A percentile compares a stretch with the other conserved stretches of the same genome.
phyloP scores from a whole-genome alignment of 202 grass and related monocot genomes.

The Schoenoplectus tabernaemontani region DNA sequence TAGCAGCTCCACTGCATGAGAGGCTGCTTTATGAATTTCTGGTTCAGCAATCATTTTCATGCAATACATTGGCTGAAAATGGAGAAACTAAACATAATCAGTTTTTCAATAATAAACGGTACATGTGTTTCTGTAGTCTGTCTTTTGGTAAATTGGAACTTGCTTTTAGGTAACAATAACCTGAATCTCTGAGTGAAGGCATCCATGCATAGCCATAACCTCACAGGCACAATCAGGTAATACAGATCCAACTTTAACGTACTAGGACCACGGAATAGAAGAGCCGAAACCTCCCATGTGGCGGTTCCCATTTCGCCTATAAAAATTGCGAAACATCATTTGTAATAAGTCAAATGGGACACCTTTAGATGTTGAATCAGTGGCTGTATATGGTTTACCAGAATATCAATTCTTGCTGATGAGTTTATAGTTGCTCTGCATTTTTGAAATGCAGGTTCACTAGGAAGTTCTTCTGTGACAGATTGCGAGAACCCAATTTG shows the following conservation, averaged over 20 bases:
- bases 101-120: not conserved
- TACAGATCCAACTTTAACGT: slow-evolving; percentile 35
- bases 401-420: slow-evolving; percentile 38
- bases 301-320: slow-evolving; percentile 50
- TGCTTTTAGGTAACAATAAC: not conserved
- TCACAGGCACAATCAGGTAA: slow-evolving; percentile 50
- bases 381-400: slow-evolving; percentile 24
- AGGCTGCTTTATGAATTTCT: slow-evolving; percentile 35
- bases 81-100: not conserved
- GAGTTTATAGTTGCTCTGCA: slow-evolving; percentile 36
- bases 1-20: slow-evolving; percentile 28
- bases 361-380: not conserved
- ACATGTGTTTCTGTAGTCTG: not conserved
- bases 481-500: not conserved
- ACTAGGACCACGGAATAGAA: slow-evolving; percentile 42
- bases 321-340: not conserved
- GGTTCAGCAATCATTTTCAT: slow-evolving; percentile 26
- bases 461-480: slow-evolving; percentile 4
- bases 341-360: not conserved
- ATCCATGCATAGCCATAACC: slow-evolving; percentile 48
- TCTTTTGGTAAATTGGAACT: not conserved
- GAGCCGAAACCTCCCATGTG: slow-evolving; percentile 42
- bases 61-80: slow-evolving; percentile 30
- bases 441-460: slow-evolving; percentile 20
- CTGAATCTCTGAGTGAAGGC: slow-evolving; percentile 43